Conservation (phyloP, 2,329 filamentous ascomycete species). For the Fusarium sp. region DNA sequence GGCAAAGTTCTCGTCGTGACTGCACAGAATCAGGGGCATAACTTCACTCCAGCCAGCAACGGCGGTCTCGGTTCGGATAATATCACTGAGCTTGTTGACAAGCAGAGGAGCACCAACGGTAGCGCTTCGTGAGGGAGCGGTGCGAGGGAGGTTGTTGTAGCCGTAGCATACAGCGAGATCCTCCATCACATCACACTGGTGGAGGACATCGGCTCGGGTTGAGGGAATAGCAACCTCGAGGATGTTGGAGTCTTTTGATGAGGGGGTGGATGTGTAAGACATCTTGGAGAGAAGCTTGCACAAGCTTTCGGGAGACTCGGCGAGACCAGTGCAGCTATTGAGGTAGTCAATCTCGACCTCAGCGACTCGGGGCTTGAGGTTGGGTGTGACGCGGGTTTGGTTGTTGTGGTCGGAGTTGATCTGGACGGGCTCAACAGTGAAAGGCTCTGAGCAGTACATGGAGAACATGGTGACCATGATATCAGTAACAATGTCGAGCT, state of each 20-base stretch:
- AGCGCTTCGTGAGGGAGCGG: slow-evolving; percentile 87
- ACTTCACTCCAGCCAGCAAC: slow-evolving; percentile 98
- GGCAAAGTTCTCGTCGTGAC: slow-evolving; percentile 97
- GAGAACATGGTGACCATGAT: slow-evolving; percentile 99
- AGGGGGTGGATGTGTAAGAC: slow-evolving; percentile 87
- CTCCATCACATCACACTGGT: slow-evolving; percentile 99
- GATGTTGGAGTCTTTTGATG: slow-evolving; percentile 76
- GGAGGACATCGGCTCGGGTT: slow-evolving; percentile 93
- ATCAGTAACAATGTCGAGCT: slow-evolving; percentile 94
- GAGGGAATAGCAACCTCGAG: slow-evolving; percentile 88
- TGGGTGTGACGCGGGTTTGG: slow-evolving; percentile 84
- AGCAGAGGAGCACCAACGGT: slow-evolving; percentile 89
- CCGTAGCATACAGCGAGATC: slow-evolving; percentile 97
- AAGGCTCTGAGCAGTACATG: slow-evolving; percentile 87
- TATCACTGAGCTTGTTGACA: slow-evolving; percentile 96
- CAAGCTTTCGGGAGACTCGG: slow-evolving; percentile 80
- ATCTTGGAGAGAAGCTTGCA: slow-evolving; percentile 89
- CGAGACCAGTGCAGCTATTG: slow-evolving; percentile 90
- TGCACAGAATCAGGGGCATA: slow-evolving; percentile 95
- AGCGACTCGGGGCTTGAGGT: slow-evolving; percentile 81
- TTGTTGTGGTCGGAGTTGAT: slow-evolving; percentile 93
- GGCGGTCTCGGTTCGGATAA: slow-evolving; percentile 88
- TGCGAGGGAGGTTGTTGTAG: slow-evolving; percentile 94
- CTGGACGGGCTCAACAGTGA: slow-evolving; percentile 94
- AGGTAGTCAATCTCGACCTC: slow-evolving; percentile 93